These are phyloP conservation scores for Apiotrichum brassicae DNA, from an alignment of 1,284 basidiomycete species.

Conservation along the genomic window DNA sequence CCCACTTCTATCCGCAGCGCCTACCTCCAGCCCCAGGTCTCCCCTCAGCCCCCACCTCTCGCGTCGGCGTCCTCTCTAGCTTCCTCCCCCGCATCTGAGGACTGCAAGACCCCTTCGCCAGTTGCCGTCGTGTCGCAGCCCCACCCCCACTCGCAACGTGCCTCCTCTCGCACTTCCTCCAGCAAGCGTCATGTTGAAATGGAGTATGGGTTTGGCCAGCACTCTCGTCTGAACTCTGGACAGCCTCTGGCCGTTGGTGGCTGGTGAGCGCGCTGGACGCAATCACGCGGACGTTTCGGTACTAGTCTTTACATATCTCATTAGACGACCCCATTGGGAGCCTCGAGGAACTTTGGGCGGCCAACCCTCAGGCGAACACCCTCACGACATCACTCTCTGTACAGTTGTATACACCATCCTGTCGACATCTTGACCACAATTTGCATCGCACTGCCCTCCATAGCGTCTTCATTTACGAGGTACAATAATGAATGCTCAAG, in stretches of 20 bases:
- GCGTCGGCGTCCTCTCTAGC: constrained; percentile 36
- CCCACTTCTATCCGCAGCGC: constrained; percentile 10
- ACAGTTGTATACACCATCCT: constrained; percentile 20
- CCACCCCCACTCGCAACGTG: constrained; percentile 2
- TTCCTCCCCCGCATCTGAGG: constrained; percentile 42
- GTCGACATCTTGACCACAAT: constrained; percentile 9
- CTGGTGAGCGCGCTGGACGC: constrained; percentile 10
- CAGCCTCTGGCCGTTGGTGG: constrained; percentile 15
- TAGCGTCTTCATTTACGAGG: constrained; percentile 6
- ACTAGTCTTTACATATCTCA: constrained; percentile 1
- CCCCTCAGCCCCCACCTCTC: constrained; percentile 36
- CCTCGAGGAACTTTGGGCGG: not conserved
- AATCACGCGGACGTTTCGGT: not conserved
- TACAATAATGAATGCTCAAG: constrained; percentile 6
- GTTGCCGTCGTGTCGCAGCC: constrained; percentile 24
- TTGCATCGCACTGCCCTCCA: constrained; percentile 12
- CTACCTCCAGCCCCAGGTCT: constrained; percentile 23
- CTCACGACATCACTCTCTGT: constrained; percentile 6
- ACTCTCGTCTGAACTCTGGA: constrained; percentile 4
- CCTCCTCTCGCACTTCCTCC: not conserved
- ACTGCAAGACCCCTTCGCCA: constrained; percentile 45
- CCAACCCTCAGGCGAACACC: not conserved
- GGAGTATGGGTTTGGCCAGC: constrained; percentile 9
- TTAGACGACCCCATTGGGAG: constrained; percentile 1
- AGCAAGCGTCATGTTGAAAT: constrained; percentile 13